phyloP scores from a whole-genome alignment of 108 stramenopile species.

The Aurantiochytrium sp. region DNA sequence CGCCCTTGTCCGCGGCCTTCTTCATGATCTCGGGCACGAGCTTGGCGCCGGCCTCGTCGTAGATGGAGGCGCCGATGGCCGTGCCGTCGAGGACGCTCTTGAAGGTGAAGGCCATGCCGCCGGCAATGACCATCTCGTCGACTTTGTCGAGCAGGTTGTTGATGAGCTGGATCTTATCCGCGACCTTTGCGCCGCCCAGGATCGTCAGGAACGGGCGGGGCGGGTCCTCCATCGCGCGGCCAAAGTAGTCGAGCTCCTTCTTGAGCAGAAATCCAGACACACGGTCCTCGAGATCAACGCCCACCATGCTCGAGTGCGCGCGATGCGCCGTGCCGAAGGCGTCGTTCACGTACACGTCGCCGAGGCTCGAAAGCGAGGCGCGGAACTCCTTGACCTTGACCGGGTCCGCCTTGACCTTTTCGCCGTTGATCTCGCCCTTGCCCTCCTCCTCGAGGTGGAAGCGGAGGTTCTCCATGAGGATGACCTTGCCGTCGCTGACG shows the following conservation, averaged over 20 bases:
- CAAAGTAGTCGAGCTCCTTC: slow-evolving; percentile 91
- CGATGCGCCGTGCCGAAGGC: slow-evolving; percentile 98
- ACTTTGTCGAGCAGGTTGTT: slow-evolving; percentile 89
- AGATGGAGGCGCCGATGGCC: slow-evolving; percentile 73
- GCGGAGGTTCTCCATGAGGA: slow-evolving; percentile 93
- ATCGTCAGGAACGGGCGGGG: slow-evolving; percentile 90
- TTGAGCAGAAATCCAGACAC: slow-evolving; percentile 69
- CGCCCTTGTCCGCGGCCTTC: slow-evolving; percentile 87
- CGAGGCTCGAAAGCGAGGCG: slow-evolving; percentile 72
- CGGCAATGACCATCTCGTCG: slow-evolving; percentile 83
- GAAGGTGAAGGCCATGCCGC: slow-evolving; percentile 98
- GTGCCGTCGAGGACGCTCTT: slow-evolving; percentile 80
- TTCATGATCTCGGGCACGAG: slow-evolving; percentile 80
- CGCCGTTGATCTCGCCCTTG: slow-evolving; percentile 85
- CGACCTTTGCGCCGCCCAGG: slow-evolving; percentile 97
- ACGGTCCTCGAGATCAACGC: slow-evolving; percentile 65
- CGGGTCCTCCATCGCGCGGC: slow-evolving; percentile 86
- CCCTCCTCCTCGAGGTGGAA: slow-evolving; percentile 86
- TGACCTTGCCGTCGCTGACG: slow-evolving; percentile 71
- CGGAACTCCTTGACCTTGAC: slow-evolving; percentile 50
- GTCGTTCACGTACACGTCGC: slow-evolving; percentile 93
- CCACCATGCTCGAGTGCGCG: slow-evolving; percentile 91
- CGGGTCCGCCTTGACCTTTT: slow-evolving; percentile 42
- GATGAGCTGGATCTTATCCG: slow-evolving; percentile 94
- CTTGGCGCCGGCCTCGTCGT: slow-evolving; percentile 86